Evolutionary conservation across 2,329 filamentous ascomycete species (phyloP), one percentile per base, ranked within the genome.

Genomic region (Pseudogymnoascus sp.): DNA sequence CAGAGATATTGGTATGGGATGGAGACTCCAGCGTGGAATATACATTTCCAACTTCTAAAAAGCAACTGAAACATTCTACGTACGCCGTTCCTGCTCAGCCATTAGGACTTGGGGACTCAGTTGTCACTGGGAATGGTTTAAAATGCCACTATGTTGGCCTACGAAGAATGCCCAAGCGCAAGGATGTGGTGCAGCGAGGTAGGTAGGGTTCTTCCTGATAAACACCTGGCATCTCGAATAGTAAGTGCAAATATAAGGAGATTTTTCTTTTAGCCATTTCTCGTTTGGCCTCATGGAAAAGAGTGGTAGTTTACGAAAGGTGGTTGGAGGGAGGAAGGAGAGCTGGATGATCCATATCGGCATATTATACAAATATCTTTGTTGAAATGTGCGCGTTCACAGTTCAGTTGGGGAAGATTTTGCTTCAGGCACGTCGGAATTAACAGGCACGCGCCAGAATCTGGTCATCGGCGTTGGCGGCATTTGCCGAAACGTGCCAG

Each of bases 361-460:
- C 29, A 33, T 55, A 55, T 55, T 55, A 55, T 21, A 33, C 29
- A 55, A 55, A 55, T 55, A 10, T 10, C 48, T 12, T 55, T 5
- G 27, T 55, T n/a, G 48, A 33, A 33, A 33, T 55, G 42, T 51
- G 44, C 44, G 27, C 44, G 44, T 51, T 31, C n/a, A 31, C 44
- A 0, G 44, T 51, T 51, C 44, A 0, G 44, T 51, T 51, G 44
- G n/a, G 44, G 4, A 33, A 33, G 29, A 55, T 51, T 55, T 55
- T 55, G 29, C 48, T 55, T 55, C 48, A 55, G 48, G 29, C 48
- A 55, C 48, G n/a, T 55, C 48, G 48, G 29, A 55, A 55, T 55
- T 55, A 55, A 33, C 44, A 55, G 48, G 48, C 48, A 55, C 29
- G n/a, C 21, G 48, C 48, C 48, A 55, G 48, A 55, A 55, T 55